These are phyloP conservation scores for Trichophyton equinum DNA, from an alignment of 2,329 filamentous ascomycete genomes.

Conservation along the genomic window DNA sequence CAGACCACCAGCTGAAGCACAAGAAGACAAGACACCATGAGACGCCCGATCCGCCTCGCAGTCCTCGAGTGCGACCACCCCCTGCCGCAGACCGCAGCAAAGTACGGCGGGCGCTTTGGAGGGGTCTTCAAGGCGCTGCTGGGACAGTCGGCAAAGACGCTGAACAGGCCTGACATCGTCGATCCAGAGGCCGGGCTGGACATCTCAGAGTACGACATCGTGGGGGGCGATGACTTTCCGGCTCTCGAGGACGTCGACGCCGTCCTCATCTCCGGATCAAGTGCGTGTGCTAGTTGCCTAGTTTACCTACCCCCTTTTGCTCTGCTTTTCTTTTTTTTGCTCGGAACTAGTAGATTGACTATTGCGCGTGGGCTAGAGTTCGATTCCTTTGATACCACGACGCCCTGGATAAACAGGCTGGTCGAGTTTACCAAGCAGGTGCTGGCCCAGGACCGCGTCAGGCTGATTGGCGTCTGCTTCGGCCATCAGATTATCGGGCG, in stretches of 20 bases:
- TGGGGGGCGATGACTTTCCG: conserved; percentile 57
- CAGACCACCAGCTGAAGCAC: neutral
- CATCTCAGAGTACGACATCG: conserved; percentile 58
- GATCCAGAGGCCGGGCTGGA: conserved; percentile 36
- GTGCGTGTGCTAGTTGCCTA: conserved; percentile 23
- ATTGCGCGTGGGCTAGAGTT: conserved; percentile 35
- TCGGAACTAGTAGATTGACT: neutral
- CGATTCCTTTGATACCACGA: conserved; percentile 59
- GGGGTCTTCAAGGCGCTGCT: conserved; percentile 56
- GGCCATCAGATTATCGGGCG: conserved; percentile 75
- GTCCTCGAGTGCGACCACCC: conserved; percentile 82
- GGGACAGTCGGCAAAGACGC: conserved; percentile 38
- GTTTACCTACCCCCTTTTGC: no score
- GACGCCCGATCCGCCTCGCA: conserved; percentile 56
- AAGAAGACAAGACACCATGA: conserved; percentile 18
- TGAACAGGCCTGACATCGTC: conserved; percentile 25
- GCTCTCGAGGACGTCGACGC: conserved; percentile 63
- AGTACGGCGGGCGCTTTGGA: conserved; percentile 60
- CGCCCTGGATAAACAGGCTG: conserved; percentile 63
- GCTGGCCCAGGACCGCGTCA: conserved; percentile 51
- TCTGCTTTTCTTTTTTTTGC: neutral
- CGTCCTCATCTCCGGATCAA: conserved; percentile 63
- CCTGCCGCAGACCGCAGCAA: conserved; percentile 47
- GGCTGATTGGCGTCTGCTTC: conserved; percentile 72
- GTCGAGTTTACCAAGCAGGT: conserved; percentile 54